phyloP scores from a whole-genome alignment of 108 stramenopile species.

The Skeletonema marinoi region DNA sequence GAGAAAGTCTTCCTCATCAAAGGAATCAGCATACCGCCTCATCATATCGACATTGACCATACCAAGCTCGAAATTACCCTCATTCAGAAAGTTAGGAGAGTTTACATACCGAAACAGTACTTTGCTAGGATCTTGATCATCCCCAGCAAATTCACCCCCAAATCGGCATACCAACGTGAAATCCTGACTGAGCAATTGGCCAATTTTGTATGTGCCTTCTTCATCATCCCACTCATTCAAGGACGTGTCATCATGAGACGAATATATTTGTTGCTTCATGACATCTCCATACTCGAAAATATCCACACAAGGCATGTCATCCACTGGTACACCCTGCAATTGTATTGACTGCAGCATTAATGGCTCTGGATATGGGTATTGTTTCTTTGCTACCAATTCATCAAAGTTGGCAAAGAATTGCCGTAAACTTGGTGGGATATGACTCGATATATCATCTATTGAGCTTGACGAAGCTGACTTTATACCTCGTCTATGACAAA shows the following conservation, averaged over 20 bases:
- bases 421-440: constrained; percentile 75
- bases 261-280: constrained; percentile 40
- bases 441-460: constrained; percentile 32
- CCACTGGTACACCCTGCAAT: constrained; percentile 90
- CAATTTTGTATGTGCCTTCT: constrained; percentile 68
- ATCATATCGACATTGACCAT: constrained; percentile 78
- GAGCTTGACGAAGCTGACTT: constrained; percentile 22
- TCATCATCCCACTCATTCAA: constrained; percentile 71
- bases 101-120: constrained; percentile 89
- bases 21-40: constrained; percentile 69
- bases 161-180: constrained; percentile 89
- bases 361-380: constrained; percentile 66
- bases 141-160: constrained; percentile 72
- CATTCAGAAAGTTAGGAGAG: constrained; percentile 68
- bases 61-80: constrained; percentile 61
- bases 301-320: constrained; percentile 88
- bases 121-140: constrained; percentile 68
- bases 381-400: constrained; percentile 44
- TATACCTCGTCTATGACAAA: constrained; percentile 51
- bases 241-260: constrained; percentile 34
- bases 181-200: constrained; percentile 70
- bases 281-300: constrained; percentile 76
- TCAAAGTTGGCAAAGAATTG: constrained; percentile 87
- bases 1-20: constrained; percentile 80
- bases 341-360: constrained; percentile 68